phyloP scores from a whole-genome alignment of 1,284 basidiomycete species.

The Cutaneotrichosporon sp. region DNA sequence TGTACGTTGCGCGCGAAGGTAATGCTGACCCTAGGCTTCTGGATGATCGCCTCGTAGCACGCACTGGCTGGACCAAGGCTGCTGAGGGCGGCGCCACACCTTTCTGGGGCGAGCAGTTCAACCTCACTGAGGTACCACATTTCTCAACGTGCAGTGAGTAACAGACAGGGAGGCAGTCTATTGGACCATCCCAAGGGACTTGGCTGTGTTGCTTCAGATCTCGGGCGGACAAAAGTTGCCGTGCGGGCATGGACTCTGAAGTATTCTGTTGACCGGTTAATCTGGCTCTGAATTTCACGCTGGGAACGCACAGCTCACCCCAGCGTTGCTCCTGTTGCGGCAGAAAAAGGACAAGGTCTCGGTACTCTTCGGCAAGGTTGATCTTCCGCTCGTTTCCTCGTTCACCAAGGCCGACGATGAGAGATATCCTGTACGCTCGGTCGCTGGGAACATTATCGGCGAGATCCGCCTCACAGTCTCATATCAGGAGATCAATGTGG shows the following conservation, averaged over 20 bases:
- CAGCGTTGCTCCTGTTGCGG: constrained; percentile 17
- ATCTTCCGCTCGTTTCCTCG: constrained; percentile 29
- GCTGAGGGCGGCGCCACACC: constrained; percentile 24
- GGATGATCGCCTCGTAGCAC: constrained; percentile 27
- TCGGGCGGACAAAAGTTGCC: background rate
- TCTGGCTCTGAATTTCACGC: background rate
- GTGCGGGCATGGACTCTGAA: background rate
- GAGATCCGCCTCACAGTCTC: constrained; percentile 34
- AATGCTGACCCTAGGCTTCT: constrained; percentile 19
- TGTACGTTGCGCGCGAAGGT: constrained; percentile 23
- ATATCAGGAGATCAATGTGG: constrained; percentile 30
- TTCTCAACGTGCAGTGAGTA: constrained; percentile 33
- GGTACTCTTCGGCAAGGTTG: constrained; percentile 28
- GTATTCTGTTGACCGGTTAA: background rate
- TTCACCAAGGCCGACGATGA: constrained; percentile 31
- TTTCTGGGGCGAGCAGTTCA: constrained; percentile 37
- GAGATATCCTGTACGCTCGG: constrained; percentile 33
- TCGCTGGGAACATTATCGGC: constrained; percentile 30
- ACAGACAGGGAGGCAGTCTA: background rate
- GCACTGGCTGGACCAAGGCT: constrained; percentile 33
- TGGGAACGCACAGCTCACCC: background rate
- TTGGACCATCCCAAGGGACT: background rate
- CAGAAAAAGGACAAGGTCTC: constrained; percentile 17
- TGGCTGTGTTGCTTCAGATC: background rate
- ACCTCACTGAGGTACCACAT: constrained; percentile 25